Conservation (phyloP, 2,329 filamentous ascomycete genomes). For the Aspergillus sp. region DNA sequence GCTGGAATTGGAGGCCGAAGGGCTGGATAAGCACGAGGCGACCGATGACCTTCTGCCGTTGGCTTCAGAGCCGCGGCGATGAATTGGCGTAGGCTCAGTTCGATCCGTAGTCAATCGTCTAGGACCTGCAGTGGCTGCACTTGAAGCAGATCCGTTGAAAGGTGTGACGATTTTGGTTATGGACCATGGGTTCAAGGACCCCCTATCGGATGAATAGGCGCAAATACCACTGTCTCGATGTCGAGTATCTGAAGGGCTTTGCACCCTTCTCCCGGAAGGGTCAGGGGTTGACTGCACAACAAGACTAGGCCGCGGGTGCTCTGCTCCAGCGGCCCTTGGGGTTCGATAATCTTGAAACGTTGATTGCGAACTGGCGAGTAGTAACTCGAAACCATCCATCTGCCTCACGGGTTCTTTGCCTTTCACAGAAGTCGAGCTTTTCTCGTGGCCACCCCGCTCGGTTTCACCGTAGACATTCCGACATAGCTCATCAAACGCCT, state of each 20-base stretch:
- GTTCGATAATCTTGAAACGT: not conserved
- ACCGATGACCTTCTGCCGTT: not conserved
- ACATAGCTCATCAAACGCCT: constrained; percentile 41
- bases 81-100: not conserved
- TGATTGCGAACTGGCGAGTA: constrained; percentile 16
- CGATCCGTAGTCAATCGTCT: not conserved
- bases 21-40: constrained; percentile 16
- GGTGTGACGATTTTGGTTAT: constrained; percentile 33
- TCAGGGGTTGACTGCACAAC: not conserved
- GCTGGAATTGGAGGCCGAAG: constrained; percentile 13
- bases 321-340: no score
- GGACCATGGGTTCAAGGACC: constrained; percentile 35
- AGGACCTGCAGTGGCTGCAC: not conserved
- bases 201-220: constrained; percentile 9
- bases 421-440: not conserved
- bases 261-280: not conserved
- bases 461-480: constrained; percentile 15
- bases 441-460: not conserved
- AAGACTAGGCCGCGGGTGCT: no score
- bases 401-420: constrained; percentile 1
- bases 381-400: constrained; percentile 17
- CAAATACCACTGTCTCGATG: not conserved
- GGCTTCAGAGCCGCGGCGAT: not conserved
- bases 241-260: not conserved
- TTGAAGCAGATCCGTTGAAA: not conserved